A percentile compares a stretch with the other conserved stretches of the same genome.
Conservation (phyloP, 495 filamentous ascomycete genomes). For the Usnea hakonensis region DNA sequence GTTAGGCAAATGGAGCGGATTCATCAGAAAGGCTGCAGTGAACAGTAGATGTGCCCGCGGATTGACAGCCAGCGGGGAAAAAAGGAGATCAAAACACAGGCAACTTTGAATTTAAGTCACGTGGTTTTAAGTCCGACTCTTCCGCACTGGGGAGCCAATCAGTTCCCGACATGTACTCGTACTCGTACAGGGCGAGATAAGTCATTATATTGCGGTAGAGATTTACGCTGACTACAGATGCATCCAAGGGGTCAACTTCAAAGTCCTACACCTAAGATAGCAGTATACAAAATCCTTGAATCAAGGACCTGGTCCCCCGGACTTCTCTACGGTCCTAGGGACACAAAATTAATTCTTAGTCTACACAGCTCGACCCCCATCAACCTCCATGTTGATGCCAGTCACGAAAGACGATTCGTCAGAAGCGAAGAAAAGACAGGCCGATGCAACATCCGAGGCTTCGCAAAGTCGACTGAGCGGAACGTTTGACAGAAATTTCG, state of each 20-base stretch:
- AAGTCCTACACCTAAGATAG: not conserved
- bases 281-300: not conserved
- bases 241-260: not conserved
- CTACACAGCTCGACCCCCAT: slow-evolving; percentile 40
- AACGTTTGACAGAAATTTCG: slow-evolving; percentile 58
- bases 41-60: not conserved
- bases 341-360: not conserved
- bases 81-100: no score
- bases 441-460: slow-evolving; percentile 58
- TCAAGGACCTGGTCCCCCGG: not conserved
- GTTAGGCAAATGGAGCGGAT: not conserved
- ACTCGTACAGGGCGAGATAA: not conserved
- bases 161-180: no score
- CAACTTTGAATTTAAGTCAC: not conserved
- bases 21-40: not conserved
- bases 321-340: not conserved
- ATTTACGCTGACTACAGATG: not conserved
- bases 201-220: not conserved
- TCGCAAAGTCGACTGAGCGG: slow-evolving; percentile 58
- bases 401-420: slow-evolving; percentile 64
- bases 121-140: not conserved
- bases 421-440: slow-evolving; percentile 58
- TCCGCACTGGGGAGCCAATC: not conserved
- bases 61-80: not conserved
- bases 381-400: slow-evolving; percentile 56